Percentiles rank a stretch among this genome's conserved stretches.
Evolutionary conservation across 1,284 basidiomycete genomes (phyloP).

Genomic region (Malassezia equina): DNA sequence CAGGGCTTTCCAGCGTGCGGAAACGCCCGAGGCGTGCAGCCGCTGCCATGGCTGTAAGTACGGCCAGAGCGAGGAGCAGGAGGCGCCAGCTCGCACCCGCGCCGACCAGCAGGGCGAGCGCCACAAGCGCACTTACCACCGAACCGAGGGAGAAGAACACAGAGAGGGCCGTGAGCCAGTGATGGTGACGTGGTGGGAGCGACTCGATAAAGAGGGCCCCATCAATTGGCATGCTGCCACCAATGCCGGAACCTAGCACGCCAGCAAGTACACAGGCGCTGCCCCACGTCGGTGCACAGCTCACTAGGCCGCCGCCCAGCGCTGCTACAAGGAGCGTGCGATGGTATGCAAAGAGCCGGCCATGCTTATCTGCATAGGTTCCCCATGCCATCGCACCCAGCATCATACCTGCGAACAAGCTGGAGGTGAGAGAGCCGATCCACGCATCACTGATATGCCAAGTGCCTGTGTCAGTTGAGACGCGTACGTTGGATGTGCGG

Average conservation of each 20-base stretch:
- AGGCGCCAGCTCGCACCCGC: slow-evolving; percentile 23
- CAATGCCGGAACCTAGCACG: slow-evolving; percentile 78
- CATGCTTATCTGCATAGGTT: slow-evolving; percentile 51
- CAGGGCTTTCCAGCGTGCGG: slow-evolving; percentile 66
- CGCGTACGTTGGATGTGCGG: slow-evolving; percentile 71
- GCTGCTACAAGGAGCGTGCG: slow-evolving; percentile 80
- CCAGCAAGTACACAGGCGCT: slow-evolving; percentile 70
- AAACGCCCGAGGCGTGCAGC: neutral
- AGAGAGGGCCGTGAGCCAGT: slow-evolving; percentile 85
- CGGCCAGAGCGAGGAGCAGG: slow-evolving; percentile 18
- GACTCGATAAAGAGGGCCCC: slow-evolving; percentile 89
- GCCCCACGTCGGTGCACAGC: slow-evolving; percentile 63
- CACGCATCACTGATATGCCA: slow-evolving; percentile 59
- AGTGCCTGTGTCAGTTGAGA: slow-evolving; percentile 52
- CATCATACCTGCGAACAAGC: slow-evolving; percentile 91
- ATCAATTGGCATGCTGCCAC: slow-evolving; percentile 77
- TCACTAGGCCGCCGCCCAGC: slow-evolving; percentile 67
- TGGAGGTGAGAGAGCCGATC: slow-evolving; percentile 66
- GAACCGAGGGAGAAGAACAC: slow-evolving; percentile 56
- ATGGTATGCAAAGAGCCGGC: slow-evolving; percentile 81
- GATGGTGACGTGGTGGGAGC: slow-evolving; percentile 78
- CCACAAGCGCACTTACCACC: slow-evolving; percentile 25
- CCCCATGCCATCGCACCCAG: slow-evolving; percentile 62
- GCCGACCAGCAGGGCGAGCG: slow-evolving; percentile 24
- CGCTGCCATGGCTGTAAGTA: slow-evolving; percentile 15